Conservation (phyloP, 495 filamentous ascomycete genomes). For the Tuber melanosporum region DNA sequence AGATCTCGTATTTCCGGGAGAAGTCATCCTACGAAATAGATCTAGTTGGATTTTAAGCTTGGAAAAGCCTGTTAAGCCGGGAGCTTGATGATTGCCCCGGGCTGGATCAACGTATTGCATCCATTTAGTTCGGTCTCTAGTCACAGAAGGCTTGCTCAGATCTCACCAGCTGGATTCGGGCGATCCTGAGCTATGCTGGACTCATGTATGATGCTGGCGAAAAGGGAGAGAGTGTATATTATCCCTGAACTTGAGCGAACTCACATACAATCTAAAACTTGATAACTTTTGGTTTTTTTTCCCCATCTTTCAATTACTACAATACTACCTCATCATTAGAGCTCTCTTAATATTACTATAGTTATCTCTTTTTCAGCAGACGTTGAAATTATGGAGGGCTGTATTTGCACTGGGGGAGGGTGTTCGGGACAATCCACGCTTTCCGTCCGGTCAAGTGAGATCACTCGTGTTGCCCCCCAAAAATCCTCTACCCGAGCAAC, state of each 20-base stretch:
- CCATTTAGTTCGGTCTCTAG: background rate
- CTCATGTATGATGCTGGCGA: background rate
- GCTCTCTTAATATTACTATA: background rate
- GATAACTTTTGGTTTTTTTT: background rate
- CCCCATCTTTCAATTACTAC: background rate
- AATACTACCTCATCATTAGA: background rate
- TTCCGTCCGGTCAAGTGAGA: background rate
- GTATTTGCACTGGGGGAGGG: background rate
- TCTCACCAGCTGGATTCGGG: background rate
- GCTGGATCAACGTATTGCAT: background rate
- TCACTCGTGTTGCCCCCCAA: background rate
- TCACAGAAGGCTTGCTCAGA: background rate
- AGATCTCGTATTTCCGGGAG: background rate
- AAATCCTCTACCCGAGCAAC: background rate
- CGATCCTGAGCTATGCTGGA: background rate
- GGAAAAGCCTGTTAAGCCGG: background rate
- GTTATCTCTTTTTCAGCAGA: background rate
- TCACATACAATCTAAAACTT: background rate
- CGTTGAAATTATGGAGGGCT: background rate
- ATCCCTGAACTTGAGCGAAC: background rate
- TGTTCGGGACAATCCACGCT: background rate
- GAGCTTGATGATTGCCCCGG: background rate
- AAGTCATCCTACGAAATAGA: background rate
- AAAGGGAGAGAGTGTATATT: background rate
- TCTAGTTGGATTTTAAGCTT: background rate